Base-by-base conservation (phyloP, 208 protist species). In the Leptomonas seymouri region DNA sequence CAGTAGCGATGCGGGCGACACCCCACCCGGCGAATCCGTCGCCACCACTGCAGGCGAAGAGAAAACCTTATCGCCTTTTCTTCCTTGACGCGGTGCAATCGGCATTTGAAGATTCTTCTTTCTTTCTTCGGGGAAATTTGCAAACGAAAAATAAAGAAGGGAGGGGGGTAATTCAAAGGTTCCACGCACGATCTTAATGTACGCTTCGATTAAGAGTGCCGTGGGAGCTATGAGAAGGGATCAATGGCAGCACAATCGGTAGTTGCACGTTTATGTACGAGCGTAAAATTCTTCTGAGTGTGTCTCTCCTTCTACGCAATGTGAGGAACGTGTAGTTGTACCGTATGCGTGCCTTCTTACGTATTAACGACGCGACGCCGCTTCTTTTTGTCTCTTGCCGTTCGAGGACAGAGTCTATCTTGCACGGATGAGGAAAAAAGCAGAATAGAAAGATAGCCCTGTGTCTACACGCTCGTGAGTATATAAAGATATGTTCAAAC, bases 31-130 rank as follows among this genome's bases (percentile, higher is more conserved):
- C n/a, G 84, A 77, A 20, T 84, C 79, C 20, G 73, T 28, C 41
- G 72, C 79, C 28, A 67, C 74, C 54, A 79, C 31, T 63, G 76
- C 65, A 41, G 89, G 82, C 46, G 92, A 89, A 27, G 84, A 73
- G 9, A 72, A 80, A 44, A 97, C 82, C 74, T 97, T 97, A 23
- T 86, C 89, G 21, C 92, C 92, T 65, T 97, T 97, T 36, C 92
- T 72, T 36, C 92, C 88, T 74, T 90, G 89, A 46, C 92, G 92
- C 31, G 86, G 87, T 67, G 65, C 86, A 23, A 81, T 78, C 27
- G 88, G 82, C 90, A 95, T 95, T 23, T 28, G 56, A 62, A 59
- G 18, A n/a, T 56, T 21, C 54, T 60, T 50, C n/a, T 53, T 21
- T 71, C 15, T 73, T 67, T 50, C 6, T 63, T 51, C 25, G n/a